Evolutionary conservation across 352 stramenopile genomes (phyloP).

Genomic region (Phytopythium sindhum): DNA sequence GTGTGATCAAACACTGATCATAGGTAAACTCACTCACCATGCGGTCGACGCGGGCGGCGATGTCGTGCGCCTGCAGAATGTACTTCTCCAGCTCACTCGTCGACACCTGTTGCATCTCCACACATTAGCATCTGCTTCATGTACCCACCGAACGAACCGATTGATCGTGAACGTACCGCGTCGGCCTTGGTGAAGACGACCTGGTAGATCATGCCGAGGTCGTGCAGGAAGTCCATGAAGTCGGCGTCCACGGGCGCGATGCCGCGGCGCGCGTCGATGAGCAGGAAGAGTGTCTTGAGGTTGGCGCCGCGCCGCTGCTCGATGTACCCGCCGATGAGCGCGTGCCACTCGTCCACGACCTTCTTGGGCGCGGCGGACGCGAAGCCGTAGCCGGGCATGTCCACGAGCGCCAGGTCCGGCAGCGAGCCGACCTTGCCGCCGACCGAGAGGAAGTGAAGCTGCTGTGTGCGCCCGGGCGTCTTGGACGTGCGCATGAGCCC

Average conservation of each 20-base stretch:
- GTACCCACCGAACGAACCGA: no score
- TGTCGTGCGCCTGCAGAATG: conserved; percentile 46
- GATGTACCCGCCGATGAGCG: conserved; percentile 78
- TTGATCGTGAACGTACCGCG: conserved; percentile 23
- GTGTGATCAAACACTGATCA: no score
- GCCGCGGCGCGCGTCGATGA: conserved; percentile 80
- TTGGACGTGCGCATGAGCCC: conserved; percentile 79
- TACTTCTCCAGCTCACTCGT: conserved; percentile 40
- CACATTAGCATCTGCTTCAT: neutral
- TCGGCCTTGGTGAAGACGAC: conserved; percentile 92
- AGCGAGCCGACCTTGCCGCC: conserved; percentile 69
- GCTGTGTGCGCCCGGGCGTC: conserved; percentile 81
- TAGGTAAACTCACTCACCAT: no score
- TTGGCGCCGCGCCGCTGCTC: conserved; percentile 60
- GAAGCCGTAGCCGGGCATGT: conserved; percentile 88
- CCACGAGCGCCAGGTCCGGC: conserved; percentile 66
- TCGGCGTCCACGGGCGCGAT: conserved; percentile 75
- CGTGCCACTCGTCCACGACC: conserved; percentile 73
- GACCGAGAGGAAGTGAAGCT: conserved; percentile 79
- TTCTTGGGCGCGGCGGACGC: conserved; percentile 63
- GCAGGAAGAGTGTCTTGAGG: conserved; percentile 69
- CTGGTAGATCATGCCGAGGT: conserved; percentile 81
- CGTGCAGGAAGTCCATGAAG: conserved; percentile 87
- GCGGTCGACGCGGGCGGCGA: conserved; percentile 41
- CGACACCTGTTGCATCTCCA: conserved; percentile 19